Evolutionary conservation across 345 rosid genomes (phyloP).

Genomic region (Carallia pectinifolia): DNA sequence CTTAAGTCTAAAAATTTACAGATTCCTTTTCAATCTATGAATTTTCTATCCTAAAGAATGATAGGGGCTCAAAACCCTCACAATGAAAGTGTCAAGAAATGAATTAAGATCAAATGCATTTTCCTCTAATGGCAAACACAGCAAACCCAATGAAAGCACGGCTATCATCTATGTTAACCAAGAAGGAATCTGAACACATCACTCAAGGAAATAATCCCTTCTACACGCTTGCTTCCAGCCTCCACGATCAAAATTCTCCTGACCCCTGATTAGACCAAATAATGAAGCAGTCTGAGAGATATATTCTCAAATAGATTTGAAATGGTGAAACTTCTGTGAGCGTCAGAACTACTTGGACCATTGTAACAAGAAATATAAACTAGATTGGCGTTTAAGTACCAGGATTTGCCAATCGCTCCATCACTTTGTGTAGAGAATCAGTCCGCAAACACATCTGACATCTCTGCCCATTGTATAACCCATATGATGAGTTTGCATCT

Average conservation of each 20-base stretch:
- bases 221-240: conserved; percentile 85
- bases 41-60: conserved; percentile 38
- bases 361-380: neutral
- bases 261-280: conserved; percentile 43
- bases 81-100: conserved; percentile 21
- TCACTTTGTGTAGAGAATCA: conserved; percentile 72
- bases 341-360: neutral
- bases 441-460: conserved; percentile 87
- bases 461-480: conserved; percentile 56
- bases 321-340: neutral
- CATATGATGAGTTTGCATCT: conserved; percentile 54
- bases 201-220: conserved; percentile 72
- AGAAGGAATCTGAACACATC: conserved; percentile 71
- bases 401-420: conserved; percentile 75
- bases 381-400: conserved; percentile 32
- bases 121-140: conserved; percentile 17
- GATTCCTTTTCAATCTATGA: conserved; percentile 36
- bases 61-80: conserved; percentile 22
- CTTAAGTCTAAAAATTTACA: conserved; percentile 43
- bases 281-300: neutral
- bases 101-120: conserved; percentile 13
- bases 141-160: conserved; percentile 8
- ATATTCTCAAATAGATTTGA: neutral
- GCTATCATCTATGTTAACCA: conserved; percentile 23
- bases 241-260: conserved; percentile 76